Conservation (phyloP, 1,284 basidiomycete species). For the Ceratorhiza oryzae-sativae region DNA sequence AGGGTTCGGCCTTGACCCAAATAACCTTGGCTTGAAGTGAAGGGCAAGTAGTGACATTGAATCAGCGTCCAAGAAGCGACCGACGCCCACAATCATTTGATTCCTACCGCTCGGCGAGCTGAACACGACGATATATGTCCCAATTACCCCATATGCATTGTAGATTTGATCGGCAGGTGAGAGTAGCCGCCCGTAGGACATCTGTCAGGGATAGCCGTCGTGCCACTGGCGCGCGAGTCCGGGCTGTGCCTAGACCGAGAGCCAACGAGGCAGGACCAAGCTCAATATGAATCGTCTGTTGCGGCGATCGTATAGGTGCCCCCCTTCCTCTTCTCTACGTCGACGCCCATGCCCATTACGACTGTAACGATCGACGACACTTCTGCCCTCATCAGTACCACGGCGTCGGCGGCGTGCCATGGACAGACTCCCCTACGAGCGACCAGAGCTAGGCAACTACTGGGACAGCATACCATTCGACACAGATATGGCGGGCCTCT, state of each 20-base stretch:
- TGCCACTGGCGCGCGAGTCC: neutral
- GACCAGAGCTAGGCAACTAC: conserved; percentile 14
- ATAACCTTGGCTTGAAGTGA: too few relatives aligned
- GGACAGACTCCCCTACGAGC: conserved; percentile 30
- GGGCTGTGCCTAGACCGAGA: conserved; percentile 9
- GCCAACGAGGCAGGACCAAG: neutral
- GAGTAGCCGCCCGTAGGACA: neutral
- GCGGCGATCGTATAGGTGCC: neutral
- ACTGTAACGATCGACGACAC: conserved; percentile 24
- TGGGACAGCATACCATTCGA: conserved; percentile 19
- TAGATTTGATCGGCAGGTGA: neutral
- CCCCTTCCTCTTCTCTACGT: neutral
- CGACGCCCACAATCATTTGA: neutral
- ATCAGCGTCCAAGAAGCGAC: too few relatives aligned
- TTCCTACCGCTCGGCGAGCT: too few relatives aligned
- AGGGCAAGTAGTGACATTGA: too few relatives aligned
- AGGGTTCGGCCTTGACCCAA: too few relatives aligned
- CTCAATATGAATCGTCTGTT: neutral
- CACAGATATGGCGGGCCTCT: neutral
- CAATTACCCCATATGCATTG: neutral
- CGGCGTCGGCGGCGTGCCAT: neutral
- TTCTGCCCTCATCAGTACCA: conserved; percentile 21
- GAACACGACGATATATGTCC: too few relatives aligned
- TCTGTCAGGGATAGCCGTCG: neutral
- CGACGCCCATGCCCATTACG: neutral